Evolutionary conservation across 2,329 filamentous ascomycete genomes (phyloP), one percentile per base, ranked within the genome.

Genomic region (Leptoxyphium fumago): DNA sequence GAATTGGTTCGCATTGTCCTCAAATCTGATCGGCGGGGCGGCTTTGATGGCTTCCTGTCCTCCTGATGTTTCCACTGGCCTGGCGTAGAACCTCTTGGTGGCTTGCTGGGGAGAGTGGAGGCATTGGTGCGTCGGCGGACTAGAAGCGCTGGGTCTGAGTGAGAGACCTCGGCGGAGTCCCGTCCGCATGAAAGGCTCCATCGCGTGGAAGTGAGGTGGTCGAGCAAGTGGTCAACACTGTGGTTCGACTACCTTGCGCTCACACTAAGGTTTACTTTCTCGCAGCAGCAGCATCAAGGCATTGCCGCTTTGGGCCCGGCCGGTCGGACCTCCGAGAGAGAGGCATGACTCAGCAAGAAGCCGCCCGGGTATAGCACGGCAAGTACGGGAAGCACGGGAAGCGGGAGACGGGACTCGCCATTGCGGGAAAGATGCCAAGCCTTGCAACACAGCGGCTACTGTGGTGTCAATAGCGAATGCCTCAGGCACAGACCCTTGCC

Each of bases 141-240:
- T 29, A 49, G 48, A 29, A 48, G 43, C 18, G 49, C 53, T 43
- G 49, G 52, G 18, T 50, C 48, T 15, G 50, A 50, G 43, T n/a
- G 50, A 50, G 43, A 57, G 47, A n/a, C 52, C 56, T 45, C 51
- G 52, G 26, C 56, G 55, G 43, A 56, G 50, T 50, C 58, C 52
- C 40, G 51, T 52, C 38, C 57, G 53, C 14, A 58, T 45, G 14
- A 56, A 32, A 14, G 50, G 48, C 46, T 61, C 59, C 58, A 61
- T 61, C 21, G 48, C 39, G 42, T 17, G 40, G 36, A 40, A 38
- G 39, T 32, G 28, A 15, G 38, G 36, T 11, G 21, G 29, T 26
- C 21, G 21, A 26, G 21, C 21, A 26, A 26, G 21, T 26, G 7
- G 21, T 7, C 7, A 26, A 26, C 7, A 26, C 7, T 26, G 21